Evolutionary conservation across 2,329 filamentous ascomycete species (phyloP).

Genomic region (Helotiales sp.): DNA sequence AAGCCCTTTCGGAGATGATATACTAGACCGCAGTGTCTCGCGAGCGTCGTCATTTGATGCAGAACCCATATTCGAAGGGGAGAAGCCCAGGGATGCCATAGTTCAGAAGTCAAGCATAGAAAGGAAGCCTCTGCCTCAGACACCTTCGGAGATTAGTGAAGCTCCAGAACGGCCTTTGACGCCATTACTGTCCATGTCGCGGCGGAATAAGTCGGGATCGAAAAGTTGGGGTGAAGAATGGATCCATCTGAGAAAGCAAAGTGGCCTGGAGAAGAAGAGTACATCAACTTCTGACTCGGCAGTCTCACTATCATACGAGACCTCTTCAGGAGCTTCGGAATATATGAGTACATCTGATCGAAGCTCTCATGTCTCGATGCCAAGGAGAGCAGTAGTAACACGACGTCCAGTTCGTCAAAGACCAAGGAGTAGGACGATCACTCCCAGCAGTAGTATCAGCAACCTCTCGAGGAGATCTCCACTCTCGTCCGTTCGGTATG

Average conservation of each 20-base stretch:
- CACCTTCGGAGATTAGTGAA: slow-evolving; percentile 16
- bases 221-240: slow-evolving; percentile 34
- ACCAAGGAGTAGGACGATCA: slow-evolving; percentile 27
- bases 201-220: not conserved
- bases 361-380: slow-evolving; percentile 24
- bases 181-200: slow-evolving; percentile 21
- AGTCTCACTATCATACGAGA: slow-evolving; percentile 30
- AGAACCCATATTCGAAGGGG: slow-evolving; percentile 7
- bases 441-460: slow-evolving; percentile 39
- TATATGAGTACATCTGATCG: slow-evolving; percentile 26
- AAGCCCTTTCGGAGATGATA: slow-evolving; percentile 30
- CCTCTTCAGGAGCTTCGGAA: slow-evolving; percentile 19
- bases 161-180: slow-evolving; percentile 24
- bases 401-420: slow-evolving; percentile 11
- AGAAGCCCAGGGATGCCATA: slow-evolving; percentile 9
- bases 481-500: slow-evolving; percentile 36
- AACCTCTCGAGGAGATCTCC: slow-evolving; percentile 36
- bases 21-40: slow-evolving; percentile 32
- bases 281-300: slow-evolving; percentile 31
- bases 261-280: slow-evolving; percentile 13
- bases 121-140: slow-evolving; percentile 29
- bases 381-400: slow-evolving; percentile 10
- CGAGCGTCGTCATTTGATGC: slow-evolving; percentile 22
- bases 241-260: slow-evolving; percentile 28
- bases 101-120: slow-evolving; percentile 19